Percentiles rank a stretch among this genome's conserved stretches.
Evolutionary conservation across 169 alveolate genomes (phyloP).

Genomic region (Babesia gibsoni): DNA sequence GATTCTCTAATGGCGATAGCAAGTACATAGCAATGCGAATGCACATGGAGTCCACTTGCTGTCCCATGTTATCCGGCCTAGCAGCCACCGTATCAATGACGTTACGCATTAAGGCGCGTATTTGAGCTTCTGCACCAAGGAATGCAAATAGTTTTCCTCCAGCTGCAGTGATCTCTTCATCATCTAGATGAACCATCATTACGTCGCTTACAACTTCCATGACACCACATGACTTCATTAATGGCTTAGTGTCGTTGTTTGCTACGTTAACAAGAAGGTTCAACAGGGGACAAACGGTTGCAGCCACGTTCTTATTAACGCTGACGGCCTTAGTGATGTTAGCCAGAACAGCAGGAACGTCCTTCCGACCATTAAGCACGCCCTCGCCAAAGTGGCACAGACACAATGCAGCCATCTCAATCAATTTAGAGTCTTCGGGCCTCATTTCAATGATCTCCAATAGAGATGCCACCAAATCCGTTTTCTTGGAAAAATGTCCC

Average conservation of each 20-base stretch:
- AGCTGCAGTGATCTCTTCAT: slow-evolving; percentile 74
- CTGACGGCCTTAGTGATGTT: slow-evolving; percentile 67
- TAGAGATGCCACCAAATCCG: slow-evolving; percentile 59
- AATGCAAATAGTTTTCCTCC: slow-evolving; percentile 85
- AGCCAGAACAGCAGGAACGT: slow-evolving; percentile 66
- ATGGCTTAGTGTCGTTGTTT: slow-evolving; percentile 68
- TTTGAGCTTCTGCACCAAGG: slow-evolving; percentile 89
- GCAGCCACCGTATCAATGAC: slow-evolving; percentile 76
- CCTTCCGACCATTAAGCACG: slow-evolving; percentile 48
- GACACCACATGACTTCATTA: slow-evolving; percentile 78
- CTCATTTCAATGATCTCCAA: slow-evolving; percentile 65
- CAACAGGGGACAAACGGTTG: slow-evolving; percentile 68
- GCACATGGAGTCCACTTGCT: slow-evolving; percentile 80
- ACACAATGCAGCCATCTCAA: slow-evolving; percentile 61
- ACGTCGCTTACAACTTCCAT: slow-evolving; percentile 83
- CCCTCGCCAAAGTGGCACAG: slow-evolving; percentile 60
- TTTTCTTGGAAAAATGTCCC: slow-evolving; percentile 57
- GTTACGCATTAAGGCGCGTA: slow-evolving; percentile 81
- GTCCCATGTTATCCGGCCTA: slow-evolving; percentile 78
- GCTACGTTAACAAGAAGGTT: slow-evolving; percentile 70
- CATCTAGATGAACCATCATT: slow-evolving; percentile 80
- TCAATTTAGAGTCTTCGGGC: slow-evolving; percentile 60
- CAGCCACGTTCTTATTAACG: slow-evolving; percentile 74
- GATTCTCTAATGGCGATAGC: slow-evolving; percentile 84
- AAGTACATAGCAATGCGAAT: slow-evolving; percentile 82